These are phyloP conservation scores for Volvox africanus DNA, from an alignment of 139 green algal genomes.

Conservation along the genomic window DNA sequence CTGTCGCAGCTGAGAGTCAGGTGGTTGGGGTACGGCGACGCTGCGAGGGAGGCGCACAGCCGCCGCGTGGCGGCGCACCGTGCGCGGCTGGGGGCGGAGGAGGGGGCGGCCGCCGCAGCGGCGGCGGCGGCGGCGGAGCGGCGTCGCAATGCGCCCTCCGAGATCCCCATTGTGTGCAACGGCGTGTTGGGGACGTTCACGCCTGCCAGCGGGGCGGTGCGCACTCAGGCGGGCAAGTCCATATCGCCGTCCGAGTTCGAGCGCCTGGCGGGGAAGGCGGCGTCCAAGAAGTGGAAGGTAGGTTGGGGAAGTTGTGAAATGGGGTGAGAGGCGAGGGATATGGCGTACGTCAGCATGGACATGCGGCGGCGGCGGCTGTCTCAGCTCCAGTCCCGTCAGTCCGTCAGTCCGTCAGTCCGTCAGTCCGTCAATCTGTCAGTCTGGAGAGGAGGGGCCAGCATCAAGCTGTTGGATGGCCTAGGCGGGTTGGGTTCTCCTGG, in stretches of 20 bases:
- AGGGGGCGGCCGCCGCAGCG: not conserved
- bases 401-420: no score
- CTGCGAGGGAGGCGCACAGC: not conserved
- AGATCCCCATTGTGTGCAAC: slow-evolving; percentile 78
- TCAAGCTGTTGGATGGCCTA: no score
- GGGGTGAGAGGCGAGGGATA: no score
- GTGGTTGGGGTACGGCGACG: not conserved
- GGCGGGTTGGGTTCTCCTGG: no score
- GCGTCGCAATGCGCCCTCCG: slow-evolving; percentile 46
- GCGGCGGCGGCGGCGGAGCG: slow-evolving; percentile 28
- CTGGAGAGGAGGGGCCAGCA: no score
- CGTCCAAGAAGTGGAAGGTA: slow-evolving; percentile 92
- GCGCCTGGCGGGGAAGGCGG: slow-evolving; percentile 76
- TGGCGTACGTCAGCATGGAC: no score
- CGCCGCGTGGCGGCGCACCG: not conserved
- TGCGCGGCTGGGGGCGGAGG: not conserved
- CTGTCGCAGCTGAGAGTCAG: slow-evolving; percentile 27
- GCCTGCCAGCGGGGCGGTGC: slow-evolving; percentile 27
- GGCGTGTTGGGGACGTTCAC: slow-evolving; percentile 64
- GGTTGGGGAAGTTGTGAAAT: not conserved
- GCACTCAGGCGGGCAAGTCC: slow-evolving; percentile 50
- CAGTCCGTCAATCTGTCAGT: no score
- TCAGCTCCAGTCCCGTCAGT: no score
- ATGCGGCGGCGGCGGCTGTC: no score
- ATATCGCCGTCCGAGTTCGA: slow-evolving; percentile 90